phyloP scores from a whole-genome alignment of 345 rosid genomes.

The Cardiospermum halicacabum region DNA sequence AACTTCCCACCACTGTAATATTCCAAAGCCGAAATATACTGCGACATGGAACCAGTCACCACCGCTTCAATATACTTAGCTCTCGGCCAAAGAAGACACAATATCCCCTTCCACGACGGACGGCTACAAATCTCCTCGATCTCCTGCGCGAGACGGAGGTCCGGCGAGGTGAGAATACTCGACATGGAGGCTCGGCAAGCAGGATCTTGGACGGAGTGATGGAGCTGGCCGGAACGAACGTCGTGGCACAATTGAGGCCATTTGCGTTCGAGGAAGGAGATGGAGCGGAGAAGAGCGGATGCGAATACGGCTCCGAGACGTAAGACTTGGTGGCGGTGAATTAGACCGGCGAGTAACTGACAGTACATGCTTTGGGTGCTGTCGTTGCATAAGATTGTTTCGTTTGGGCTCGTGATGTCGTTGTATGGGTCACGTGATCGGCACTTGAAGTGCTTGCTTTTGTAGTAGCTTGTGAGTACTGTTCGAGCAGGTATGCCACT shows the following conservation, averaged over 20 bases:
- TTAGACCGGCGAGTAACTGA: conserved; percentile 56
- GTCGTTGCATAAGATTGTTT: conserved; percentile 52
- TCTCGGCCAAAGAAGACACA: conserved; percentile 57
- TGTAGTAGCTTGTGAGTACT: conserved; percentile 69
- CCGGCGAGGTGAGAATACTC: conserved; percentile 25
- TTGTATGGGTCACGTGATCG: conserved; percentile 43
- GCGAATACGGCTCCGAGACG: conserved; percentile 68
- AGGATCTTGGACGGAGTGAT: conserved; percentile 38
- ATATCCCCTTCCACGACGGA: conserved; percentile 57
- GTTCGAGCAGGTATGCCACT: conserved; percentile 59
- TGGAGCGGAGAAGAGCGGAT: conserved; percentile 51
- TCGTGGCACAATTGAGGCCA: conserved; percentile 50
- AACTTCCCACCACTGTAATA: conserved; percentile 53
- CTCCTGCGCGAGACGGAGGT: conserved; percentile 45
- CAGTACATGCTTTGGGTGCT: conserved; percentile 72
- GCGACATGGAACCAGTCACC: conserved; percentile 71
- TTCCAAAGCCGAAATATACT: conserved; percentile 53
- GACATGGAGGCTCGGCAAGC: conserved; percentile 42
- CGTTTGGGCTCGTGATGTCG: conserved; percentile 54
- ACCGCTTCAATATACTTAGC: conserved; percentile 69
- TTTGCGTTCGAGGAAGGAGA: conserved; percentile 55
- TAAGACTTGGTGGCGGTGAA: conserved; percentile 46
- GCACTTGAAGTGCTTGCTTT: conserved; percentile 59
- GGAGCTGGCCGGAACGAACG: conserved; percentile 41
- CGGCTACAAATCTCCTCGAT: conserved; percentile 45